Evolutionary conservation across 352 stramenopile genomes (phyloP).

Genomic region (Phytopythium kandeliae): DNA sequence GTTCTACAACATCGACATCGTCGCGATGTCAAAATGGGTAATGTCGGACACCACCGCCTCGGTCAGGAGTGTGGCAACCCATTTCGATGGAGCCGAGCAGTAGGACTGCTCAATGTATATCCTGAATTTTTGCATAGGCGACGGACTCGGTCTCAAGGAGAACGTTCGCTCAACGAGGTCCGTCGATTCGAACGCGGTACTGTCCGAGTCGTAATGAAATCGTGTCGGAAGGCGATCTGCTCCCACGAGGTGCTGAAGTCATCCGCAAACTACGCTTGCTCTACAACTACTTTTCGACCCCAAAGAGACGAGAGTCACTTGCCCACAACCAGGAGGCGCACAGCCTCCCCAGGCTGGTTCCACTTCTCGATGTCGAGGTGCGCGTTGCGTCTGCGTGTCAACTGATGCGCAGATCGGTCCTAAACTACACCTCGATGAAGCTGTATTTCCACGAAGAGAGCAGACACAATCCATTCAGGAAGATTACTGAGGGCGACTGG

Average conservation of each 20-base stretch:
- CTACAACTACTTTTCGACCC: background rate
- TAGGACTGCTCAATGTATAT: constrained; percentile 10
- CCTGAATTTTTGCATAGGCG: constrained; percentile 9
- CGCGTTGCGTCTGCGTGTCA: constrained; percentile 1
- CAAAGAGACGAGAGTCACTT: background rate
- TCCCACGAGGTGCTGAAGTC: background rate
- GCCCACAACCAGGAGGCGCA: background rate
- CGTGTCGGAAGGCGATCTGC: background rate
- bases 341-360: background rate
- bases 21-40: background rate
- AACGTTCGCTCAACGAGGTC: constrained; percentile 1
- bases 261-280: background rate
- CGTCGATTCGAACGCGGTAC: background rate
- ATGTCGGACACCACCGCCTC: background rate
- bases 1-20: background rate
- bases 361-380: background rate
- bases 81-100: constrained; percentile 10
- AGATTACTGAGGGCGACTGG: background rate
- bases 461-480: background rate
- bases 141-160: constrained; percentile 8
- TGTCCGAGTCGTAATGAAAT: background rate
- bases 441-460: background rate
- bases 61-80: constrained; percentile 3
- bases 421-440: constrained; percentile 1
- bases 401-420: background rate